Conservation (phyloP, 2,329 filamentous ascomycete genomes). For the Beauveria caledonica region DNA sequence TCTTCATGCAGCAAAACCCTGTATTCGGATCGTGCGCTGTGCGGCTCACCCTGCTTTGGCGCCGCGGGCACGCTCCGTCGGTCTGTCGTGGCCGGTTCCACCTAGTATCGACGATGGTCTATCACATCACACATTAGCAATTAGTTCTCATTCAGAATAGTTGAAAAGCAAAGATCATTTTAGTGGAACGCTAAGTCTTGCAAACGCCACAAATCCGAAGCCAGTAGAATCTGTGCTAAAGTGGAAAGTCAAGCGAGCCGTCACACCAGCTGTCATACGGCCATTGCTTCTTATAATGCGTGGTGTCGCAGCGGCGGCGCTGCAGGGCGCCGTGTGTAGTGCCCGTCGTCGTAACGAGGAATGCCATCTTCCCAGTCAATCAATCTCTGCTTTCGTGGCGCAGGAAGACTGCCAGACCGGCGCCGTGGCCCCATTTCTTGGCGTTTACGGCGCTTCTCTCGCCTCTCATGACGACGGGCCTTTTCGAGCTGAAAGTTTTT, state of each 20-base stretch:
- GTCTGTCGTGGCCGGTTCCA: constrained; percentile 3
- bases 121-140: constrained; percentile 15
- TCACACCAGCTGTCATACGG: not conserved
- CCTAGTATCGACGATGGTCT: constrained; percentile 18
- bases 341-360: constrained; percentile 38
- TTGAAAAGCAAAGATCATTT: not conserved
- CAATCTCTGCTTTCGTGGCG: constrained; percentile 30
- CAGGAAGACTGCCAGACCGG: constrained; percentile 37
- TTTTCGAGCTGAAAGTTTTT: constrained; percentile 42
- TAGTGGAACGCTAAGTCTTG: constrained; percentile 6
- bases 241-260: not conserved
- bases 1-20: not conserved
- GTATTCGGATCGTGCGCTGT: not conserved
- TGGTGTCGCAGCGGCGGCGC: constrained; percentile 1
- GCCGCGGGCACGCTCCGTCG: not conserved
- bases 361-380: constrained; percentile 32
- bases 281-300: not conserved
- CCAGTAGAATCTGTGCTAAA: not conserved
- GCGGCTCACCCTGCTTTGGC: not conserved
- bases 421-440: constrained; percentile 27
- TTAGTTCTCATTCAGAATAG: constrained; percentile 9
- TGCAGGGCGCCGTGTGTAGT: constrained; percentile 24
- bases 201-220: not conserved
- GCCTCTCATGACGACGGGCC: constrained; percentile 39
- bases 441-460: constrained; percentile 22